phyloP scores from a whole-genome alignment of 2,329 filamentous ascomycete species.

The Diaporthe capsici region DNA sequence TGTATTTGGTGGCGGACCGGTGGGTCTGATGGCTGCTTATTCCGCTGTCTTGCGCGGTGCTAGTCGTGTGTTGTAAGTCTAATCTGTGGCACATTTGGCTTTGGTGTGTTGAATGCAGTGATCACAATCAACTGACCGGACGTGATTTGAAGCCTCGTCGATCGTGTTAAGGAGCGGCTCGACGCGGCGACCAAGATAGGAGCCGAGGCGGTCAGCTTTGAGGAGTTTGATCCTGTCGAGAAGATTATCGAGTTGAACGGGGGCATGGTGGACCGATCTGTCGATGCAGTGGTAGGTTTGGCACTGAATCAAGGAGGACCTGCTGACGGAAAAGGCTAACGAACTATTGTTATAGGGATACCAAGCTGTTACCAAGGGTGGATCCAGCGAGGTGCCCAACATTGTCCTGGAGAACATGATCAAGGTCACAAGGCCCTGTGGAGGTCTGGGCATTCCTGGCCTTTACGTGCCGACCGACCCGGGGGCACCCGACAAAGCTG shows the following conservation, averaged over 20 bases:
- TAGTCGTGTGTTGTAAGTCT: slow-evolving; percentile 63
- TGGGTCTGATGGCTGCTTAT: slow-evolving; percentile 77
- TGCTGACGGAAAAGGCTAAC: not conserved
- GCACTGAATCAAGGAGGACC: not conserved
- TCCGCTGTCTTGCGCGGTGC: slow-evolving; percentile 73
- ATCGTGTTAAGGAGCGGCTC: slow-evolving; percentile 72
- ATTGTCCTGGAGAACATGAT: slow-evolving; percentile 76
- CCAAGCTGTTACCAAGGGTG: slow-evolving; percentile 70
- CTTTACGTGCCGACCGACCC: slow-evolving; percentile 68
- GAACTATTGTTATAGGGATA: slow-evolving; percentile 59
- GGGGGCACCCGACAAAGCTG: slow-evolving; percentile 72
- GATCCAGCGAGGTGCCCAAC: slow-evolving; percentile 72
- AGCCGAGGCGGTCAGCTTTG: slow-evolving; percentile 72
- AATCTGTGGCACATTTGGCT: too few species aligned
- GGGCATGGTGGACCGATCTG: slow-evolving; percentile 73
- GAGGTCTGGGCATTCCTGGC: slow-evolving; percentile 73
- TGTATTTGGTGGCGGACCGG: slow-evolving; percentile 75
- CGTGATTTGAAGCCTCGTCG: slow-evolving; percentile 60
- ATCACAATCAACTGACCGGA: not conserved
- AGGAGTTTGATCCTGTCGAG: slow-evolving; percentile 69
- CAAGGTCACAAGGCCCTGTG: slow-evolving; percentile 71
- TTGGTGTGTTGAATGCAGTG: too few species aligned
- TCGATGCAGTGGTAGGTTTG: slow-evolving; percentile 68
- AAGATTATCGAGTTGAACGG: slow-evolving; percentile 72
- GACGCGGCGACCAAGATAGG: slow-evolving; percentile 73